phyloP scores from a whole-genome alignment of 176 grass and related monocot genomes.

The Cenchrus fungigraminus region DNA sequence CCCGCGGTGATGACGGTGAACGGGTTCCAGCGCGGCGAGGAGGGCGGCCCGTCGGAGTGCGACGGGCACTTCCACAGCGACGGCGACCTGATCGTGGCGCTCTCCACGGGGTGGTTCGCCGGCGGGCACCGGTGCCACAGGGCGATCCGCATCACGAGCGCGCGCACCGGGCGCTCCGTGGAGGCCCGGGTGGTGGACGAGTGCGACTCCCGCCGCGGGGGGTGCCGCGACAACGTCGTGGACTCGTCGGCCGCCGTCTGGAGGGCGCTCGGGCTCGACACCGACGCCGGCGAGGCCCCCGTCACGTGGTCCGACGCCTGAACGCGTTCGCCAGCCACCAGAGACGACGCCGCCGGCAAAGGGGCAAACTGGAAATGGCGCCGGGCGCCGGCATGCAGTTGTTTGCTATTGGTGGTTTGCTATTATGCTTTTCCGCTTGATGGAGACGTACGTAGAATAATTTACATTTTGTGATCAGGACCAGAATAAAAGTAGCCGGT shows the following conservation, averaged over 20 bases:
- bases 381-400: too few species aligned
- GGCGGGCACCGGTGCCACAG: conserved; percentile 30
- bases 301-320: conserved; percentile 54
- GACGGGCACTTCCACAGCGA: conserved; percentile 47
- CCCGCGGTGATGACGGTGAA: conserved; percentile 46
- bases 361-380: too few species aligned
- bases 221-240: conserved; percentile 47
- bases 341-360: too few species aligned
- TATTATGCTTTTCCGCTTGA: too few species aligned
- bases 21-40: conserved; percentile 26
- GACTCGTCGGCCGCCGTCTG: conserved; percentile 52
- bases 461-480: too few species aligned
- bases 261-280: conserved; percentile 53
- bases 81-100: conserved; percentile 45
- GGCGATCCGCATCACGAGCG: conserved; percentile 36
- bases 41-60: conserved; percentile 34
- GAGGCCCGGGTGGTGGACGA: conserved; percentile 48
- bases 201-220: conserved; percentile 37
- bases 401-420: too few species aligned
- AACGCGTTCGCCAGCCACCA: not conserved
- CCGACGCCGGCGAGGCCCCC: conserved; percentile 24
- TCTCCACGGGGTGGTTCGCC: conserved; percentile 29
- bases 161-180: conserved; percentile 16
- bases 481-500: too few species aligned
- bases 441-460: too few species aligned